Base-by-base conservation (phyloP, 345 rosid genomes). In the Brassica nigra region DNA sequence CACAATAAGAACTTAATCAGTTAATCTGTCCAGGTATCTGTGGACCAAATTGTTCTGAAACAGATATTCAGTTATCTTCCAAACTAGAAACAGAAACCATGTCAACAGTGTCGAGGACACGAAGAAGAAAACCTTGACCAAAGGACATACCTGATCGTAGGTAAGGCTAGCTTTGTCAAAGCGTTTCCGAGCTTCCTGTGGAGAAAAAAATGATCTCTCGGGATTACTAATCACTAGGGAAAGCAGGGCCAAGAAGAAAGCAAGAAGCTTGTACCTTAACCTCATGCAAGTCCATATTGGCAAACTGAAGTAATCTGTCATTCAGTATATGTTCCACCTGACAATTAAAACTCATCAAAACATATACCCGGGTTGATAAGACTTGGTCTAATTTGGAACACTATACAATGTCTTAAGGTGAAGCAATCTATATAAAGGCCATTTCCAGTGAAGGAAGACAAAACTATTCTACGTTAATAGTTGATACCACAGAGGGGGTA, bases 261-360 rank as follows among this genome's bases (percentile, higher is more conserved):
- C 36, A 72, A 65, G 59, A 39, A 82, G 77, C 64, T 74, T 31
- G 66, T 96, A 90, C 99, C 99, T 96, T 96, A 85, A 93, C 97
- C 42, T 96, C 98, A 39, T 68, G 97, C 83, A 93, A 80, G 84
- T 96, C 99, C 78, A 83, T 81, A 82, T 93, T 90, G 86, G 88
- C 92, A 87, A 89, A 96, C 15, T 93, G 97, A 79, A 90, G 81
- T 54, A 96, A 84, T 86, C 97, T 92, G 85, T 96, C 99, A 86
- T 92, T 96, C 75, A 96, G 85, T 89, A 90, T 89, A 28, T 91
- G 92, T 89, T 96, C 97, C 76, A 96, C 99, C 98, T 96, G 88
- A 74, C 77, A 80, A 70, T 28, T 68, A 69, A 52, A 80, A 68
- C 57, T 64, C 62, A 49, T 47, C n/a, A 42, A 64, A 68, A 63